Conservation (phyloP, 208 protist genomes). For the Acanthamoeba castellanii region DNA sequence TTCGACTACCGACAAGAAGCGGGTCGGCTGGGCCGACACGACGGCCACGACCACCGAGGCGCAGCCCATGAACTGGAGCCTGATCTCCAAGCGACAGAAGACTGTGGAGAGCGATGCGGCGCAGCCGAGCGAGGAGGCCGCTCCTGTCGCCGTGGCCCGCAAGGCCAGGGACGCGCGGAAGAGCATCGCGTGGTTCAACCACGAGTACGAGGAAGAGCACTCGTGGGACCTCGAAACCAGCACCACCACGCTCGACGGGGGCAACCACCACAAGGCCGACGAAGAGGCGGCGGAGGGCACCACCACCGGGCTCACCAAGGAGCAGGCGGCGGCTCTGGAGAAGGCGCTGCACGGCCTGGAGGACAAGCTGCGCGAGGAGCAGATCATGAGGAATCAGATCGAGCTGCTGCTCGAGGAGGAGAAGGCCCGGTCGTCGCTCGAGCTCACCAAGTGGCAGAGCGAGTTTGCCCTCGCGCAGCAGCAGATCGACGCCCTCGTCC, state of each 20-base stretch:
- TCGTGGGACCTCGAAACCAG: slow-evolving; percentile 26
- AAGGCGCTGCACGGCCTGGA: not conserved
- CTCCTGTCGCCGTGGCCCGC: not conserved
- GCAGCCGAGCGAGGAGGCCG: not conserved
- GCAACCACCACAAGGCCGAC: not conserved
- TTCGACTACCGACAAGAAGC: slow-evolving; percentile 17
- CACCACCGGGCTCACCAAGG: not conserved
- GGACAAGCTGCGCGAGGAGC: slow-evolving; percentile 51
- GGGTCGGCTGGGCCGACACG: not conserved
- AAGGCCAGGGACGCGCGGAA: slow-evolving; percentile 23
- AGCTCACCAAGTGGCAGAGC: not conserved
- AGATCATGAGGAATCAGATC: slow-evolving; percentile 3
- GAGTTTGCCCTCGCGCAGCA: not conserved
- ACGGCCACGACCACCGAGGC: not conserved
- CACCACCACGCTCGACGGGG: not conserved
- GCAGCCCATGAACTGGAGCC: slow-evolving; percentile 51
- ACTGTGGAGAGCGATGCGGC: not conserved
- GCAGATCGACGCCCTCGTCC: not conserved
- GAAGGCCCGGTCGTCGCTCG: not conserved
- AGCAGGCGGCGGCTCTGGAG: not conserved
- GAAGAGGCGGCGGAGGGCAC: not conserved
- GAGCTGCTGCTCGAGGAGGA: slow-evolving; percentile 20
- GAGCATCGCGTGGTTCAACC: slow-evolving; percentile 38
- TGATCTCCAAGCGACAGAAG: slow-evolving; percentile 25
- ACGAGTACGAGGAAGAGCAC: slow-evolving; percentile 42